These are phyloP conservation scores for Aspergillus fumigatiaffinis DNA, from an alignment of 2,329 filamentous ascomycete genomes.

Conservation along the genomic window DNA sequence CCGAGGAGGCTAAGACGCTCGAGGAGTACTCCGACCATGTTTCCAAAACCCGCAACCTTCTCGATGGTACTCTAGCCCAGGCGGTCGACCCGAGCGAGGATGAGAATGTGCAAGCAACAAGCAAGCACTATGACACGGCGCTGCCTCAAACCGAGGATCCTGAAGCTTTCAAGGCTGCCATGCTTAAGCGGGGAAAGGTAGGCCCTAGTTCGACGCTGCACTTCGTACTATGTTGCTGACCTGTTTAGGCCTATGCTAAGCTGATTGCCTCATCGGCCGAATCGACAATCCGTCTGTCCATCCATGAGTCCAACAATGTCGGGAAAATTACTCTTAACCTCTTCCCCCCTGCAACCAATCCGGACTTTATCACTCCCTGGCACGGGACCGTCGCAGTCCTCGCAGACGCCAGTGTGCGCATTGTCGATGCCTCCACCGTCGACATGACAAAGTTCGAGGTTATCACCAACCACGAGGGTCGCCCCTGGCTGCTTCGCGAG, in stretches of 20 bases:
- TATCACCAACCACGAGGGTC: background rate
- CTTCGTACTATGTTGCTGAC: background rate
- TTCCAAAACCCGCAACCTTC: background rate
- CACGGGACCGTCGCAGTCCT: background rate
- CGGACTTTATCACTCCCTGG: background rate
- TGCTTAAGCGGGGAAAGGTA: background rate
- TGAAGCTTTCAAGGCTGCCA: background rate
- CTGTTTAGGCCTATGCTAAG: background rate
- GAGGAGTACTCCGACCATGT: background rate
- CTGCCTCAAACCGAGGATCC: background rate
- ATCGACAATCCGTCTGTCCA: background rate
- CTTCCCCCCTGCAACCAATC: background rate
- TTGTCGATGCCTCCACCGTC: background rate
- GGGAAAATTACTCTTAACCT: background rate
- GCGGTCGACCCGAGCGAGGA: background rate
- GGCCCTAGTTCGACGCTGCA: background rate
- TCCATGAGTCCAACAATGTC: background rate
- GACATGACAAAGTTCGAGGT: background rate
- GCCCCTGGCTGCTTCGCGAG: background rate
- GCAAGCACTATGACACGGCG: background rate
- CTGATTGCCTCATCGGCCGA: background rate
- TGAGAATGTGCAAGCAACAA: background rate
- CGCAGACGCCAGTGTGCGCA: background rate
- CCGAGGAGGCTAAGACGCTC: background rate
- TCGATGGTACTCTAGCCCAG: background rate